Base-by-base conservation (phyloP, 441 rosid genomes). In the Adansonia gregorii region DNA sequence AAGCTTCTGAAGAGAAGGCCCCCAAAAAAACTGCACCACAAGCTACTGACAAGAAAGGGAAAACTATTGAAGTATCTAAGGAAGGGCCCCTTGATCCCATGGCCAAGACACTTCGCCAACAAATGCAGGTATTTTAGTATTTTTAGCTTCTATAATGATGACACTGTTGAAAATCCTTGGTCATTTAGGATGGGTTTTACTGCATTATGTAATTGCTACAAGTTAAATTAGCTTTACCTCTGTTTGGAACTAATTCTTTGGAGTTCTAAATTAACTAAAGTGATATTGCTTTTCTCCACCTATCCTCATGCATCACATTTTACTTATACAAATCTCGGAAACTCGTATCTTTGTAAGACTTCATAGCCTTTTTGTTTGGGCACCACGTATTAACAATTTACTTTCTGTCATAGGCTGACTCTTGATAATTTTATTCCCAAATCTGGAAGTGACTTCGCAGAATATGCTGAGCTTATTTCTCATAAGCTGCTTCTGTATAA, bases 381-480 rank as follows among this genome's bases (percentile, higher is more conserved):
- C 39, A 11, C 41, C 65, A 22, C 24, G 65, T 9, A 3, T 7
- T 10, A 7, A 60, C 4, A 60, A 9, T 59, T 60, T 60, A 3
- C 7, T 60, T 24, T 60, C n/a, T 60, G 9, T 9, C 7, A 27
- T 60, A 60, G 41, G 39, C 41, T 60, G 20, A 56, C 61, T 56
- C 61, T 56, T 56, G 61, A 56, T 19, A 56, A 56, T 19, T 56
- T 56, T 56, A 56, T 56, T 56, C 61, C 61, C 27, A 56, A 56
- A 56, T 56, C 61, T 19, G 61, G 17, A 19, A 56, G 61, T 56
- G 61, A 56, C 61, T 56, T 56, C 19, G 19, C 19, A 24, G 61
- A 56, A 24, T 56, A 56, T 8, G 61, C 61, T 1, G 61, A 56
- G 27, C 61, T 56, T 56, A 56, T 56, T 56, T 56, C 61, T 56